These are phyloP conservation scores for Venturia aucupariae DNA, from an alignment of 2,329 filamentous ascomycete genomes.

Conservation along the genomic window DNA sequence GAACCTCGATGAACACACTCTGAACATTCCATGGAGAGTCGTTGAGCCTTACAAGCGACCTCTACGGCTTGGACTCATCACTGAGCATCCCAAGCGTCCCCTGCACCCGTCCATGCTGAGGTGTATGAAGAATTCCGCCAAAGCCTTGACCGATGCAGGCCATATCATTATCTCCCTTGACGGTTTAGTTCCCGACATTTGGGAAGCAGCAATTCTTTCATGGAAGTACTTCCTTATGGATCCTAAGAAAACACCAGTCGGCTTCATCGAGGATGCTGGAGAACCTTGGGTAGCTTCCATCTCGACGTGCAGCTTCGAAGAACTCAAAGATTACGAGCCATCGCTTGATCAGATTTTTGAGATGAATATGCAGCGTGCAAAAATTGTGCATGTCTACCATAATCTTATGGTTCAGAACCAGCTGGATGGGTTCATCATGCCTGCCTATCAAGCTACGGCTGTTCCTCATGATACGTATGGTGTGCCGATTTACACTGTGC, in stretches of 20 bases:
- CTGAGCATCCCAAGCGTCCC: conserved; percentile 38
- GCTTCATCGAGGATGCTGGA: conserved; percentile 29
- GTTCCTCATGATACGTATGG: conserved; percentile 44
- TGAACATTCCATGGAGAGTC: conserved; percentile 39
- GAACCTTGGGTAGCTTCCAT: conserved; percentile 39
- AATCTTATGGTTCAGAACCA: conserved; percentile 32
- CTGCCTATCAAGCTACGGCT: conserved; percentile 42
- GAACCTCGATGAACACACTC: conserved; percentile 34
- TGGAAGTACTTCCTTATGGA: conserved; percentile 37
- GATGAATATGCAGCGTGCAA: conserved; percentile 31
- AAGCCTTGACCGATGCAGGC: conserved; percentile 33
- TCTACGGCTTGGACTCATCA: conserved; percentile 16
- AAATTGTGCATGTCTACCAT: conserved; percentile 33
- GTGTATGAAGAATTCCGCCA: conserved; percentile 33
- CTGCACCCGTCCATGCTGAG: conserved; percentile 43
- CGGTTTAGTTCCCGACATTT: conserved; percentile 23
- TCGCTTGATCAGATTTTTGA: conserved; percentile 33
- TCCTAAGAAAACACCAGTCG: conserved; percentile 25
- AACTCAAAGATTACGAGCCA: conserved; percentile 25
- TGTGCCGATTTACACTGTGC: conserved; percentile 36
- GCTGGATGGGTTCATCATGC: conserved; percentile 43
- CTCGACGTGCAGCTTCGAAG: conserved; percentile 22
- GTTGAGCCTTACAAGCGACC: conserved; percentile 18
- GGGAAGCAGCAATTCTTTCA: conserved; percentile 27
- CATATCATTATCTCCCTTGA: conserved; percentile 35